Evolutionary conservation across 257 asterid species (phyloP).

Genomic region (Hygrophila difformis): DNA sequence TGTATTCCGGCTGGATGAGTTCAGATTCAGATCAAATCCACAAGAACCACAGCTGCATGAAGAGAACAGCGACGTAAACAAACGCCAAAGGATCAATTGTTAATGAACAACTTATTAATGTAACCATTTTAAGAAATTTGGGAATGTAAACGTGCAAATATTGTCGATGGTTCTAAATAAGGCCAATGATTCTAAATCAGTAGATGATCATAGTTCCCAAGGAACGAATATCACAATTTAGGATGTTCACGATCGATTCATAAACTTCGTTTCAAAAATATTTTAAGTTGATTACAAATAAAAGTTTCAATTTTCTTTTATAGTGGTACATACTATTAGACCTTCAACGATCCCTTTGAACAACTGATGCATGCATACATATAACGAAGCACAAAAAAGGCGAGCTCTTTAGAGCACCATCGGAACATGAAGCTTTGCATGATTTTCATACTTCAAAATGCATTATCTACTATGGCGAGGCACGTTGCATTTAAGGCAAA

Average conservation of each 20-base stretch:
- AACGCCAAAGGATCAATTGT: not conserved
- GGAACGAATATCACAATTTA: not conserved
- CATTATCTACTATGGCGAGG: not conserved
- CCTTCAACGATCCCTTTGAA: too few relatives aligned
- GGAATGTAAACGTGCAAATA: not conserved
- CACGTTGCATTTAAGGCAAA: not conserved
- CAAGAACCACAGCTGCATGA: slow-evolving; percentile 82
- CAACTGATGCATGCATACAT: too few relatives aligned
- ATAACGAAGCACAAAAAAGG: too few relatives aligned
- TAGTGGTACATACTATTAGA: too few relatives aligned
- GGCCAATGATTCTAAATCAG: not conserved
- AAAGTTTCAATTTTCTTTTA: too few relatives aligned
- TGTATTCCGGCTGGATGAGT: slow-evolving; percentile 75
- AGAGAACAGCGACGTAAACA: slow-evolving; percentile 8
- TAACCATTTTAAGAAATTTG: not conserved
- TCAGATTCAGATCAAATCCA: slow-evolving; percentile 66
- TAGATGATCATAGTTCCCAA: not conserved
- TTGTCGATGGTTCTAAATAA: slow-evolving; percentile 1
- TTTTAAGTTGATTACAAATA: not conserved
- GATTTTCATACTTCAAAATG: not conserved
- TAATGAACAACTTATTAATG: not conserved
- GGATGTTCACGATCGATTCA: not conserved
- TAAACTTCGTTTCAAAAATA: not conserved
- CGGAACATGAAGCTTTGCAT: not conserved
- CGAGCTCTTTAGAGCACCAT: slow-evolving; percentile 1